Conservation (phyloP, 148 eudicot genomes). For the Fagopyrum homotropicum region DNA sequence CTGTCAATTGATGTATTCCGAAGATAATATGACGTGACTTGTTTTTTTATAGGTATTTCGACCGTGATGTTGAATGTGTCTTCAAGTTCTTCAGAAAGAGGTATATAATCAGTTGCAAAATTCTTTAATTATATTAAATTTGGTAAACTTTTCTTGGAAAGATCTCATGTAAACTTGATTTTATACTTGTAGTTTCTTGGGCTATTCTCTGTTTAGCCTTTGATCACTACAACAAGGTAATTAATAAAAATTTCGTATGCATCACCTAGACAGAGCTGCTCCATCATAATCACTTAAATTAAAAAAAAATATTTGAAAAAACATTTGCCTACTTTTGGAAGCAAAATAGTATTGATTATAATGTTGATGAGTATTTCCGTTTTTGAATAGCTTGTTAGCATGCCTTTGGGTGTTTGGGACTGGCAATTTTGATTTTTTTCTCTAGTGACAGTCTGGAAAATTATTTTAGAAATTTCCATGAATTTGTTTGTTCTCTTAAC, state of each 20-base stretch:
- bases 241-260: not conserved
- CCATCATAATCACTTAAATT: not conserved
- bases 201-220: not conserved
- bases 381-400: not conserved
- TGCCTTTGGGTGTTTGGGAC: not conserved
- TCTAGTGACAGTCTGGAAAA: not conserved
- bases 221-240: not conserved
- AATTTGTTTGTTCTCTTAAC: not conserved
- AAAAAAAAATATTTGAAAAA: not conserved
- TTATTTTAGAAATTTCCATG: not conserved
- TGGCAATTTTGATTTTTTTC: not conserved
- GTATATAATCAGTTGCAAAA: constrained; percentile 23
- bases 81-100: constrained; percentile 82
- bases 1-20: not conserved
- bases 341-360: not conserved
- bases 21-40: not conserved
- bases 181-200: not conserved
- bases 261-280: not conserved
- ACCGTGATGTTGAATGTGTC: constrained; percentile 95
- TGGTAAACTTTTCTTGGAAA: not conserved
- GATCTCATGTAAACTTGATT: not conserved
- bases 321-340: not conserved
- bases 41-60: constrained; percentile 64
- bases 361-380: not conserved
- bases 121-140: not conserved